phyloP scores from a whole-genome alignment of 225 moss, liverwort and hornwort species.

The Takakia lepidozioides region DNA sequence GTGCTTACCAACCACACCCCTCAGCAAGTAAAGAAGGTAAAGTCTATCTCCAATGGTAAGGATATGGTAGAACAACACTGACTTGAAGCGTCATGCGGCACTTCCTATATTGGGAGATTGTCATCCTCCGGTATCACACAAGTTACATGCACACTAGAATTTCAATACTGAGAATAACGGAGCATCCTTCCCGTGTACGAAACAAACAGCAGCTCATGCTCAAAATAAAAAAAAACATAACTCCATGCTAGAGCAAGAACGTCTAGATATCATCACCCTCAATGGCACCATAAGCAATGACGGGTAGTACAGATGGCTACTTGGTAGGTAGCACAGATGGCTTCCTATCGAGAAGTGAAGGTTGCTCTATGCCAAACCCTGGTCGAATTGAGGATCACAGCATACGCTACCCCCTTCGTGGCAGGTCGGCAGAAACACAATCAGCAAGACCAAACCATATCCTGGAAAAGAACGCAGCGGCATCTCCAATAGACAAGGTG shows the following conservation, averaged over 20 bases:
- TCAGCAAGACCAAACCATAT: not conserved
- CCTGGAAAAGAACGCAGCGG: no score
- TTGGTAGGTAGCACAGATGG: no score
- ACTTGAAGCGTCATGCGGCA: slow-evolving; percentile 51
- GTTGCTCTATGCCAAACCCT: slow-evolving; percentile 29
- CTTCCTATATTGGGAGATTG: slow-evolving; percentile 68
- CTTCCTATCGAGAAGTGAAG: slow-evolving; percentile 54
- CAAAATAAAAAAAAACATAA: no score
- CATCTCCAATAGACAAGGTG: no score
- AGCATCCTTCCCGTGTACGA: no score
- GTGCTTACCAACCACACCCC: no score
- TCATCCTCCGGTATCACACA: slow-evolving; percentile 19
- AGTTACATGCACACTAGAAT: no score
- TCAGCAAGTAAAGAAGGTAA: no score
- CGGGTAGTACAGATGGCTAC: no score
- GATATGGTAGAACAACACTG: slow-evolving; percentile 21
- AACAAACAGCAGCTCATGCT: no score
- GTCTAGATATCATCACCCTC: slow-evolving; percentile 41
- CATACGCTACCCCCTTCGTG: slow-evolving; percentile 44
- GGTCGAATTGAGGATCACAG: slow-evolving; percentile 35
- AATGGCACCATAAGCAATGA: slow-evolving; percentile 37
- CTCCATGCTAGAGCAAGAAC: no score
- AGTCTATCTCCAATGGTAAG: no score
- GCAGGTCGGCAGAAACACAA: slow-evolving; percentile 36
- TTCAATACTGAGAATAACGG: slow-evolving; percentile 2